These are phyloP conservation scores for Rosa multiflora DNA, from an alignment of 306 rosid genomes.

Conservation along the genomic window DNA sequence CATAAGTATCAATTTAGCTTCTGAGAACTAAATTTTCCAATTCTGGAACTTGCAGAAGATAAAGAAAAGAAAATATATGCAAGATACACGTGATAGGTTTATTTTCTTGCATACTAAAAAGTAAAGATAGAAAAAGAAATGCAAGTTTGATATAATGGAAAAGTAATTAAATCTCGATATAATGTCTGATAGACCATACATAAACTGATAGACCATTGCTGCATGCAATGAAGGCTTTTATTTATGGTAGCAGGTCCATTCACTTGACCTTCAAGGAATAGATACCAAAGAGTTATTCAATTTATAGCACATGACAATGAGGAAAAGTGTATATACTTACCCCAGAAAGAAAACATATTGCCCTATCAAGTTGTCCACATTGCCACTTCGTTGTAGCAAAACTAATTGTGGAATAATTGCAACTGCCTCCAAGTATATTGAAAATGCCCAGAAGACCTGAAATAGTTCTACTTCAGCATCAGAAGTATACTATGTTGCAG, in stretches of 20 bases:
- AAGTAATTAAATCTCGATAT: too few relatives aligned
- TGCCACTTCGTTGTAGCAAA: slow-evolving; percentile 88
- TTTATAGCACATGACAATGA: neutral
- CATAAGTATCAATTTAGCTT: too few relatives aligned
- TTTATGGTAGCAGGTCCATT: neutral
- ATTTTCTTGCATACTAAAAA: too few relatives aligned
- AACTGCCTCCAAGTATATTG: slow-evolving; percentile 90
- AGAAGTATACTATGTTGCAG: slow-evolving; percentile 14
- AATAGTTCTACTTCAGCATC: slow-evolving; percentile 15
- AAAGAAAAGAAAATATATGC: too few relatives aligned
- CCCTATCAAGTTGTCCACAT: slow-evolving; percentile 90
- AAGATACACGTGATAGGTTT: too few relatives aligned
- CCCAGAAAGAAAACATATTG: slow-evolving; percentile 92
- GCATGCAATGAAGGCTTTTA: too few relatives aligned
- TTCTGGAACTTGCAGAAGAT: too few relatives aligned
- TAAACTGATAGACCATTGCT: too few relatives aligned
- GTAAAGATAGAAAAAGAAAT: too few relatives aligned
- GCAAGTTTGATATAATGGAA: too few relatives aligned
- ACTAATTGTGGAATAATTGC: slow-evolving; percentile 89
- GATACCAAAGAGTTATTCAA: neutral
- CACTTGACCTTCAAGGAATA: neutral
- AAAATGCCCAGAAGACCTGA: slow-evolving; percentile 95
- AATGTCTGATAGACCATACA: too few relatives aligned
- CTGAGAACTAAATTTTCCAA: too few relatives aligned
- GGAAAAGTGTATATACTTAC: slow-evolving; percentile 38